These are phyloP conservation scores for Neocatenulostroma microsporum DNA, from an alignment of 2,329 filamentous ascomycete species.

Conservation along the genomic window DNA sequence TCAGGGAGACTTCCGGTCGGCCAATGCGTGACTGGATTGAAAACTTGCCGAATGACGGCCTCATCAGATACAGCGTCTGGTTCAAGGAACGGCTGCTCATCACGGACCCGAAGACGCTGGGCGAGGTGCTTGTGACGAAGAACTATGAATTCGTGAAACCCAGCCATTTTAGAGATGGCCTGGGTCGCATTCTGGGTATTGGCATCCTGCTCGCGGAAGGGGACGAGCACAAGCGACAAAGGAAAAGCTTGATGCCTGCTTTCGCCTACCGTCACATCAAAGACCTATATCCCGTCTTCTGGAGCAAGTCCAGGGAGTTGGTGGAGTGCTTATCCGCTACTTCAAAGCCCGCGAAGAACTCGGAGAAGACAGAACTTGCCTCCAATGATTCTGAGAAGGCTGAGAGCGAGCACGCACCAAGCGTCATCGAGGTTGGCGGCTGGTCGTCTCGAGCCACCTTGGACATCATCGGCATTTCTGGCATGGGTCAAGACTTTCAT, in stretches of 20 bases:
- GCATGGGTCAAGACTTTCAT: conserved; percentile 51
- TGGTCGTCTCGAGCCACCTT: conserved; percentile 48
- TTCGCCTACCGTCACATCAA: conserved; percentile 46
- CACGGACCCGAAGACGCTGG: conserved; percentile 41
- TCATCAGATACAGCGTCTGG: conserved; percentile 45
- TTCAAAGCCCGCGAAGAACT: conserved; percentile 22
- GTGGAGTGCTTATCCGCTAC: conserved; percentile 24
- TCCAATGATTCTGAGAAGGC: conserved; percentile 4
- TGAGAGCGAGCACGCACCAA: conserved; percentile 20
- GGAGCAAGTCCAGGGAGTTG: conserved; percentile 41
- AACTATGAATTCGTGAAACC: conserved; percentile 48
- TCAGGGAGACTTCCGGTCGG: conserved; percentile 36
- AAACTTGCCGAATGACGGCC: conserved; percentile 47
- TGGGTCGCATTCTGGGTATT: conserved; percentile 59
- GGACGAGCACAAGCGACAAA: conserved; percentile 70
- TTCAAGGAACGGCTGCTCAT: conserved; percentile 40
- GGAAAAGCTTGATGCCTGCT: conserved; percentile 42
- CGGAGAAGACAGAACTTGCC: conserved; percentile 19
- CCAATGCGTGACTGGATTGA: conserved; percentile 46
- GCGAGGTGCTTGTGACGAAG: conserved; percentile 43
- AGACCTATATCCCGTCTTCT: conserved; percentile 42
- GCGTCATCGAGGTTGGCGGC: conserved; percentile 37
- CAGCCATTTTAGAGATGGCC: conserved; percentile 38
- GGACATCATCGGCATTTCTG: conserved; percentile 52
- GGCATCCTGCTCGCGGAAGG: conserved; percentile 77